Evolutionary conservation across 208 protist species (phyloP), one percentile per base, ranked within the genome.

Genomic region (Trypanosomatidae sp.): DNA sequence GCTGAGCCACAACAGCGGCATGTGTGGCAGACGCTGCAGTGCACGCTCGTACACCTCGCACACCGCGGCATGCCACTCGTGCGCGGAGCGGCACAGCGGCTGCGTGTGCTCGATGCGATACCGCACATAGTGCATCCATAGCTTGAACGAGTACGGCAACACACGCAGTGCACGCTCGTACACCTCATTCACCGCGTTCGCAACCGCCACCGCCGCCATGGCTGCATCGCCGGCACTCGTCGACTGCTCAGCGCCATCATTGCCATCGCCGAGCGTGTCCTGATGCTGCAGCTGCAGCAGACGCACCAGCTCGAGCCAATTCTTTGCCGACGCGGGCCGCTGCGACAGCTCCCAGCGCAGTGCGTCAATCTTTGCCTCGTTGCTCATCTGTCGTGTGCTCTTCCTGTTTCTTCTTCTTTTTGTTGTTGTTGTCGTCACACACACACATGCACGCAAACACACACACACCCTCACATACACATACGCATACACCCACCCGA

Each of bases 91-190:
- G 33, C 66, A 76, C 13, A 86, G 11, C 1, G 51, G 49, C 4
- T 21, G 10, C 1, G 75, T 86, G 4, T 83, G 50, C 1, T 68
- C 55, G n/a, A 55, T 45, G 19, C 82, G 53, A 37, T 76, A 84
- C 18, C 45, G 26, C 33, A 88, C 61, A 40, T 92, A 92, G 20
- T 48, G 52, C 47, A 41, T 60, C 79, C 83, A 92, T 8, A 92
- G 58, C 49, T 88, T 92, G 56, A 86, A 92, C 6, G 82, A 92
- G 13, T 67, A 69, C 11, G 72, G 60, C 18, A 82, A 69, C 2
- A 66, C 71, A 4, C 77, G 62, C 8, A 88, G 23, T 1, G 78
- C 74, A 8, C 83, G 71, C 47, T 92, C 83, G 49, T 78, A 92
- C 10, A 67, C 60, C n/a, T n/a, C n/a, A n/a, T n/a, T n/a, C n/a